Evolutionary conservation across 768 basidiomycete genomes (phyloP).

Genomic region (Leccinum rimulosum): DNA sequence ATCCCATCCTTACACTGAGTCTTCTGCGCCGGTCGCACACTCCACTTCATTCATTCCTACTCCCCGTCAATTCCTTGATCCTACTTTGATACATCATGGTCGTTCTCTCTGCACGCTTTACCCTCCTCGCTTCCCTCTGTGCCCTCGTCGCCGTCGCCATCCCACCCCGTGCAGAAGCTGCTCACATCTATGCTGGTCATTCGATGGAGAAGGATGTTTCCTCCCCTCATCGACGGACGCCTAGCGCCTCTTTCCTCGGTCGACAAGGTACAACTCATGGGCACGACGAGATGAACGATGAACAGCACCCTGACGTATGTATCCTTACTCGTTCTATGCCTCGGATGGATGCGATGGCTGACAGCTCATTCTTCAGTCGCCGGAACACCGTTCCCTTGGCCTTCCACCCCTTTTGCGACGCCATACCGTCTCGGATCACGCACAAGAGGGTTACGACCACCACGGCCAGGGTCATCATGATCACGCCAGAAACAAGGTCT

Average conservation of each 20-base stretch:
- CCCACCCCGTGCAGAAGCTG: constrained; percentile 34
- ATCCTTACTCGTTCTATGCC: neutral
- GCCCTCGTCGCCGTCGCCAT: constrained; percentile 40
- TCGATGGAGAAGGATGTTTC: constrained; percentile 5
- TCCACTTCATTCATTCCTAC: constrained; percentile 13
- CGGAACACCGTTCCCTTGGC: neutral
- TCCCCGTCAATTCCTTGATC: constrained; percentile 11
- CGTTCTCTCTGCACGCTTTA: constrained; percentile 45
- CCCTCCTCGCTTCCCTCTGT: constrained; percentile 45
- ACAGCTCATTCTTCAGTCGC: neutral
- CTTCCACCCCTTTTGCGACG: constrained; percentile 20
- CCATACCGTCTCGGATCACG: neutral
- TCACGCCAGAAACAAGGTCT: constrained; percentile 5
- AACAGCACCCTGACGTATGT: constrained; percentile 7
- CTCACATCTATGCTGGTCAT: constrained; percentile 33
- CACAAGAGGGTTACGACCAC: neutral
- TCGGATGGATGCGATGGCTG: neutral
- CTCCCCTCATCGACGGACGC: neutral
- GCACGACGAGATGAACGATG: too few species aligned
- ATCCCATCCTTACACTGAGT: constrained; percentile 20
- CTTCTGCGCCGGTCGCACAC: constrained; percentile 23
- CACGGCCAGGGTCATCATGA: neutral
- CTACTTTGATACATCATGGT: constrained; percentile 42
- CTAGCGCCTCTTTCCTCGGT: neutral
- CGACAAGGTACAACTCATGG: neutral